Evolutionary conservation across 2,329 filamentous ascomycete species (phyloP), one percentile per base, ranked within the genome.

Genomic region (Colletotrichum sp.): DNA sequence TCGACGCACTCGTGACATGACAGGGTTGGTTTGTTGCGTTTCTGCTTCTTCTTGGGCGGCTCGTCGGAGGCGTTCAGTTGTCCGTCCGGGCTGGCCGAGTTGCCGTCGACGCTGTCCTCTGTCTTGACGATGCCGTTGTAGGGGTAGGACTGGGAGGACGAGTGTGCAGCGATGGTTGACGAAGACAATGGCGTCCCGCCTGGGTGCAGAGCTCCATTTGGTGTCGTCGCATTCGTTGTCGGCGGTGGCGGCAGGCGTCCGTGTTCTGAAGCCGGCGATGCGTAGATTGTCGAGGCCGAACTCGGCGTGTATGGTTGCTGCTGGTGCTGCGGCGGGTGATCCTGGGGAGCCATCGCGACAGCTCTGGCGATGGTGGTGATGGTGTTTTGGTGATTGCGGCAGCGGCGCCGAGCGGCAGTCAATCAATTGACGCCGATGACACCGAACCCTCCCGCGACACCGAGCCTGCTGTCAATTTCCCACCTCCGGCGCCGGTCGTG

Each of bases 1-100:
- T 95, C 94, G 26, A 96, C 95, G 81, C 95, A 96, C 82, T 95
- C 94, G 77, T 93, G 90, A 81, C 95, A 96, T 65, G 93, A 95
- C 77, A 96, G 82, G 2, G 94, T 96, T 5, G 95, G 95, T 84
- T 96, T 96, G 85, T 96, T 96, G 64, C 95, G 91, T 87, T 94
- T 96, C 86, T 96, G 94, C 85, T 94, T 95, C 87, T 94, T 95
- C 83, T 86, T 89, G 13, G 86, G 82, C n/a, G 87, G 89, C 59
- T 87, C 81, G 1, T 78, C 77, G 30, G 60, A 24, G n/a, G 34
- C 55, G 44, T 44, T 63, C 16, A 34, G 34, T 24, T 55, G 69
- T 28, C 60, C 52, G 24, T 71, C 72, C 15, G 71, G 67, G 59
- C 75, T 75, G 39, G 64, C 75, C 16, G 36, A 70, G 69, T 72